Base-by-base conservation (phyloP, 441 rosid genomes). In the Dalechampia spathulata region DNA sequence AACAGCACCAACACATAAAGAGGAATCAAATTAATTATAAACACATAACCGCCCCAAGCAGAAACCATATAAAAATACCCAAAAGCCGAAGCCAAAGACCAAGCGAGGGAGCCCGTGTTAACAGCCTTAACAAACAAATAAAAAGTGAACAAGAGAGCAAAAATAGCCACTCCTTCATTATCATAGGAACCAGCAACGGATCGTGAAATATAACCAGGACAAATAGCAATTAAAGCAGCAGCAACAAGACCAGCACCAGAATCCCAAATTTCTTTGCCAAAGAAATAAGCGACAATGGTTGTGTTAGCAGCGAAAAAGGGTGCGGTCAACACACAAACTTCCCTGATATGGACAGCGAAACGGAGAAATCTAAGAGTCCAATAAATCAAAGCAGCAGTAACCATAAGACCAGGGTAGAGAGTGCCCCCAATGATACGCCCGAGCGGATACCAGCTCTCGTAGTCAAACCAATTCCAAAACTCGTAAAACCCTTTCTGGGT, bases 391-490 rank as follows among this genome's bases (percentile, higher is more conserved):
- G 95, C 99, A 9, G 97, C 99, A 23, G 99, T 92, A 55, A 89
- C 96, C 99, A 92, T 92, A 6, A 92, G 90, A 3, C 99, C 96
- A 0, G 99, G 99, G 53, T 92, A 92, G 23, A 89, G 92, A 11
- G 99, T 89, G 6, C 99, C 99, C 0, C 99, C 99, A 22, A 92
- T 78, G 63, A 92, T 92, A 11, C 99, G 81, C 4, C 97, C 99
- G 2, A 93, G 78, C 12, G 99, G 99, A 65, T 93, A 93, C 99
- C 99, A 93, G 51, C 88, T 80, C 78, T 93, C 99, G 7, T 80
- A 85, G 43, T 93, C 99, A 59, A 93, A 92, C 99, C 99, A 92
- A 76, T 92, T 92, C 97, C 99, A 92, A 66, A 92, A 93, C 58
- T 93, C 99, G 64, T 87, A 85, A 54, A 93, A 90, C 5, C 99